A percentile compares a stretch with the other conserved stretches of the same genome.
Conservation (phyloP, 768 basidiomycete genomes). For the Pholiota conissans region DNA sequence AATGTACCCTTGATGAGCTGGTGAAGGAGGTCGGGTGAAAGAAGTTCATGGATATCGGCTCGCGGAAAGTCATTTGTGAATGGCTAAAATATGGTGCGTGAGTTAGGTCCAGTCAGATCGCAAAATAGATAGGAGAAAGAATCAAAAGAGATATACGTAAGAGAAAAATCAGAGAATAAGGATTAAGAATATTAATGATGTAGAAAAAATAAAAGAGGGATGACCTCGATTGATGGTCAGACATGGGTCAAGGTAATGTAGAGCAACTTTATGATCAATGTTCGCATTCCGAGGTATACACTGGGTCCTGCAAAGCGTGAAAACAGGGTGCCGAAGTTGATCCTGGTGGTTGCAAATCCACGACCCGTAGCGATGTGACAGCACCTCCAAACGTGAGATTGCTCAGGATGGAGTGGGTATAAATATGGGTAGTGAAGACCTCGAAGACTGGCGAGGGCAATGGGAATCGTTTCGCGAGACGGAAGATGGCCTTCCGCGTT, state of each 20-base stretch:
- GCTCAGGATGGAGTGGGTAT: conserved; percentile 95
- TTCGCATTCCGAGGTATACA: conserved; percentile 96
- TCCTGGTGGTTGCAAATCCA: conserved; percentile 96
- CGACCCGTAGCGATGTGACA: conserved; percentile 98
- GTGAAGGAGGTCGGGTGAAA: conserved; percentile 32
- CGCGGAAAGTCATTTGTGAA: conserved; percentile 31
- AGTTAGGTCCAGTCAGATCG: not conserved
- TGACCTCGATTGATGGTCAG: too few species aligned
- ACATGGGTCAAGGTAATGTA: conserved; percentile 91
- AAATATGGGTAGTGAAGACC: conserved; percentile 97
- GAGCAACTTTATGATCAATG: conserved; percentile 85
- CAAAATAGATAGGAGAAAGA: not conserved
- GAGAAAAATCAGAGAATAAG: not conserved
- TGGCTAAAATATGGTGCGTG: conserved; percentile 22
- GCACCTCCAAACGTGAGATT: conserved; percentile 98
- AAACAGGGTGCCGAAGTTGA: conserved; percentile 93
- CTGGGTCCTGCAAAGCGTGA: conserved; percentile 98
- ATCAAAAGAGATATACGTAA: not conserved
- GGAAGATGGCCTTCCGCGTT: conserved; percentile 86
- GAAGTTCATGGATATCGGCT: conserved; percentile 32
- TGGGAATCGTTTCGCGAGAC: conserved; percentile 90
- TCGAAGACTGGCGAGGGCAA: conserved; percentile 96
- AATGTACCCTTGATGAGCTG: conserved; percentile 27
- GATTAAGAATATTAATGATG: too few species aligned
- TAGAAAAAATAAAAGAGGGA: too few species aligned